Evolutionary conservation across 495 filamentous ascomycete genomes (phyloP).

Genomic region (Xylaria scruposa): DNA sequence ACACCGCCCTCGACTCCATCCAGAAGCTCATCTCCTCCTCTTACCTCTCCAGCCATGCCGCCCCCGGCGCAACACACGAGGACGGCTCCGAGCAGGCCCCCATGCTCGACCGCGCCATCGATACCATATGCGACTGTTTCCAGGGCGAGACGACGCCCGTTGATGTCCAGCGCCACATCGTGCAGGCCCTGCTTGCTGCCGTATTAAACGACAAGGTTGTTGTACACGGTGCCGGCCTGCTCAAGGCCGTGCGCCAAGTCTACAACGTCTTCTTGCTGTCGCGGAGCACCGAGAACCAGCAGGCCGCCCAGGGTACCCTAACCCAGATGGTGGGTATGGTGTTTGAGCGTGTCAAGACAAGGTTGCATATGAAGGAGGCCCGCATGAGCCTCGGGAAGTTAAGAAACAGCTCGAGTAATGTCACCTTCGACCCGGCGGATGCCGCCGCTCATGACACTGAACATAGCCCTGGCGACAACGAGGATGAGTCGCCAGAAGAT

Average conservation of each 20-base stretch:
- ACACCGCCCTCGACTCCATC: constrained; percentile 94
- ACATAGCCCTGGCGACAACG: constrained; percentile 35
- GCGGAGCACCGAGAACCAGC: constrained; percentile 88
- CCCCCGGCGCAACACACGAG: constrained; percentile 46
- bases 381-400: constrained; percentile 58
- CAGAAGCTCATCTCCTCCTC: constrained; percentile 98
- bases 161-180: constrained; percentile 95
- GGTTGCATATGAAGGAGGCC: constrained; percentile 86
- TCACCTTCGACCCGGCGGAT: constrained; percentile 52
- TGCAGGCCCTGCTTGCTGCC: constrained; percentile 93
- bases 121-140: constrained; percentile 99
- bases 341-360: constrained; percentile 90
- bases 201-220: constrained; percentile 98
- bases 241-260: constrained; percentile 97
- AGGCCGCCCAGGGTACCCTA: constrained; percentile 93
- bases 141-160: constrained; percentile 90
- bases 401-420: constrained; percentile 53
- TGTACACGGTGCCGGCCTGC: constrained; percentile 92
- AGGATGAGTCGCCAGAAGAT: constrained; percentile 41
- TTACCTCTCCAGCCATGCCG: constrained; percentile 84
- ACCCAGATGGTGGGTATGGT: constrained; percentile 99
- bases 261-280: constrained; percentile 99
- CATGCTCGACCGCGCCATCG: constrained; percentile 95
- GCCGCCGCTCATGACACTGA: constrained; percentile 44
- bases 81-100: constrained; percentile 59